Evolutionary conservation across 305 asterid genomes (phyloP).

Genomic region (Rubia peregrina): DNA sequence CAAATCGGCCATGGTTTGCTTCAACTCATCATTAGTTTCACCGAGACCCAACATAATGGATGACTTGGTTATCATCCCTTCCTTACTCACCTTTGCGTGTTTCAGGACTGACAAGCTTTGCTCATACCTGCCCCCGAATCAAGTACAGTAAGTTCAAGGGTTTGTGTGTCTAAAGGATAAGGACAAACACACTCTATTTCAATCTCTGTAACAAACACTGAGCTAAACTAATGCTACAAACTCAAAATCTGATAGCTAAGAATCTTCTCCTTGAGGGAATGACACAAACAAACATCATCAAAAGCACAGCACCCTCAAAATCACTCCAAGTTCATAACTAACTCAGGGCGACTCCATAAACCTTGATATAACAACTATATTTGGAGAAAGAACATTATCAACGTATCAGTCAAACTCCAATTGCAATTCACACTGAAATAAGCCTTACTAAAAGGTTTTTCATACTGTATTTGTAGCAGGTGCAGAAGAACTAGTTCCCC

Average conservation of each 20-base stretch:
- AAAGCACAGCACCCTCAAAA: neutral
- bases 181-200: neutral
- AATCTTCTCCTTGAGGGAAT: neutral
- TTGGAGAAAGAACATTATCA: neutral
- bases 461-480: neutral
- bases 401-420: neutral
- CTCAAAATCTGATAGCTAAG: neutral
- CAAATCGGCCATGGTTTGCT: constrained; percentile 84
- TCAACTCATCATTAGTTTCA: constrained; percentile 86
- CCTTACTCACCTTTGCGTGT: constrained; percentile 76
- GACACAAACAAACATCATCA: neutral
- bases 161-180: neutral
- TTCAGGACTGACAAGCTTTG: constrained; percentile 86
- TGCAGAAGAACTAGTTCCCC: neutral
- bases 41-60: constrained; percentile 98
- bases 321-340: neutral
- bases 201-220: neutral
- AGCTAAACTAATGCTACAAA: neutral
- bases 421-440: neutral
- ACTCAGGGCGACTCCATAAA: neutral
- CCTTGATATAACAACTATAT: neutral
- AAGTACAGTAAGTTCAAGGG: neutral
- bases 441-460: neutral
- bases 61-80: constrained; percentile 89
- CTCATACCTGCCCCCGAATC: constrained; percentile 54